A percentile compares a stretch with the other conserved stretches of the same genome.
Conservation (phyloP, 1,284 basidiomycete genomes). For the Boletus hoseneyae region DNA sequence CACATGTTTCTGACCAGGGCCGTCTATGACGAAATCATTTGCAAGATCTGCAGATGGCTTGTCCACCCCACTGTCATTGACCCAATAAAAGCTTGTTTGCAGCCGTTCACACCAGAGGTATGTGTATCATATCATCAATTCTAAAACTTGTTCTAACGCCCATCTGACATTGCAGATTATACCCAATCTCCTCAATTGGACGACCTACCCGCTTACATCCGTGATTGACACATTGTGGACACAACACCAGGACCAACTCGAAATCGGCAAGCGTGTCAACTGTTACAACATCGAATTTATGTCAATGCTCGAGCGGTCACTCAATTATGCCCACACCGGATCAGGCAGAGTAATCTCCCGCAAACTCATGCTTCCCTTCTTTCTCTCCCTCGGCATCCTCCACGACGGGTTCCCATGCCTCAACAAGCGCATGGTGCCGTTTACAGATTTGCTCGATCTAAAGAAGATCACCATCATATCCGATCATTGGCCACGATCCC, state of each 20-base stretch:
- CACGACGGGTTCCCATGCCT: neutral
- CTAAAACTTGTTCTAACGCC: too few species aligned
- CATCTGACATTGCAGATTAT: too few species aligned
- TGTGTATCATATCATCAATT: too few species aligned
- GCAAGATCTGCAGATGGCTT: neutral
- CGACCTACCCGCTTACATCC: neutral
- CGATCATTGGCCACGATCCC: too few species aligned
- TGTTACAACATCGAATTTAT: conserved; percentile 3
- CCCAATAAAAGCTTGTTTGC: neutral
- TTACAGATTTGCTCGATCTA: too few species aligned
- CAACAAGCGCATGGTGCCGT: neutral
- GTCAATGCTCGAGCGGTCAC: neutral
- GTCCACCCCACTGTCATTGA: neutral
- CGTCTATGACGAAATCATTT: neutral
- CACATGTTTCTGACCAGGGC: neutral
- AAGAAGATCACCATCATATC: neutral
- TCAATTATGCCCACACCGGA: conserved; percentile 6
- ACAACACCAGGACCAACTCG: neutral
- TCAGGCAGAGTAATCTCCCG: neutral
- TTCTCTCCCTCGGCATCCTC: neutral
- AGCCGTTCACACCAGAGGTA: neutral
- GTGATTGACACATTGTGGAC: neutral
- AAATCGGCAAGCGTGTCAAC: neutral
- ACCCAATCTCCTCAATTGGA: neutral
- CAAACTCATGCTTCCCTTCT: neutral